Evolutionary conservation across 2,329 filamentous ascomycete genomes (phyloP), one percentile per base, ranked within the genome.

Genomic region (Colletotrichum coccodes): DNA sequence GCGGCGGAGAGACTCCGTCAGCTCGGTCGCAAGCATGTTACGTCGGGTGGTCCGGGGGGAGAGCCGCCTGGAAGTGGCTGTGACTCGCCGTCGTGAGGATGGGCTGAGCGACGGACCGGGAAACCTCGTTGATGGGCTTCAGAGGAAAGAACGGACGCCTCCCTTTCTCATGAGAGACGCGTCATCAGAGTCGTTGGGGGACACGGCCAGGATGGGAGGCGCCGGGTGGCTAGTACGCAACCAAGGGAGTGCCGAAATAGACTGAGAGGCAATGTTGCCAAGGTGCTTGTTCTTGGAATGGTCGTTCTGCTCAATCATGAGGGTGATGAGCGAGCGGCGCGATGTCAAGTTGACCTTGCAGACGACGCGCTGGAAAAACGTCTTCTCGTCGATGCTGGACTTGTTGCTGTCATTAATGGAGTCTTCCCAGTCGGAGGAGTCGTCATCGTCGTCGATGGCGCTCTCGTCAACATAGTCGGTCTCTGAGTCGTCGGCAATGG

Each of bases 21-120:
- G 85, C 82, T 99, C 96, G 0, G 94, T 97, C 9, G 94, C 92
- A 64, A 99, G 87, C 96, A 99, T 99, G 80, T 98, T 97, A 70
- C 95, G 90, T 59, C 96, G 90, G 0, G 95, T 98, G 0, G 95
- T 98, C 66, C 94, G 90, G 4, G 96, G 96, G 6, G 96, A 98
- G 72, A 97, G 94, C 93, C 32, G 91, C 89, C 63, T 93, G 92
- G 72, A 92, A 89, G 54, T 85, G 79, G 44, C 80, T 79, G 65
- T 90, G 90, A 57, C 68, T 71, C 23, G 91, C 88, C 16, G 90
- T 91, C 76, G 91, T 89, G 75, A 91, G 89, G 76, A 97, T 97
- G 32, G 95, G 94, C 79, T 95, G 94, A 0, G 89, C 87, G 4
- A 76, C 79, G 1, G 94, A 91, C 49, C 91, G 88, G 47, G 92